Percentiles rank a stretch among this genome's conserved stretches.
These are phyloP conservation scores for Russula brevipes DNA, from an alignment of 768 basidiomycete genomes.

Conservation along the genomic window DNA sequence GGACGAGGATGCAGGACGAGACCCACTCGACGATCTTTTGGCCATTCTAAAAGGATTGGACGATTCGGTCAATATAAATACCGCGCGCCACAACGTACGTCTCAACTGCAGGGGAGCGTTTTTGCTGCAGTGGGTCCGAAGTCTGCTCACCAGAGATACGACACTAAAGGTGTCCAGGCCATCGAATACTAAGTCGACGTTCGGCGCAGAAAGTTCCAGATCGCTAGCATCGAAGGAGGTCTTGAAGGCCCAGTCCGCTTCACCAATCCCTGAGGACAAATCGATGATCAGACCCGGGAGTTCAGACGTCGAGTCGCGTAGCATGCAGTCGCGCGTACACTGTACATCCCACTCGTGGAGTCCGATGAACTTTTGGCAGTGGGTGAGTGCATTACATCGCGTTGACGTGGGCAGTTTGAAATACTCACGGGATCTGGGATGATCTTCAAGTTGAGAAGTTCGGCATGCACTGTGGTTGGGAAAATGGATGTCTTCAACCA, in stretches of 20 bases:
- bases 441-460: conserved; percentile 62
- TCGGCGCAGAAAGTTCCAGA: conserved; percentile 40
- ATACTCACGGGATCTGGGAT: conserved; percentile 77
- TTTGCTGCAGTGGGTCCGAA: too few species aligned
- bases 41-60: conserved; percentile 54
- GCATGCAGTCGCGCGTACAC: conserved; percentile 44
- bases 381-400: conserved; percentile 20
- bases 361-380: conserved; percentile 54
- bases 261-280: conserved; percentile 69
- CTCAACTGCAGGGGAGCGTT: neutral
- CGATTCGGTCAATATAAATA: neutral
- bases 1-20: conserved; percentile 1
- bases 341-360: conserved; percentile 88
- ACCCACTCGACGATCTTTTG: conserved; percentile 56
- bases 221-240: conserved; percentile 52
- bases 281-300: neutral
- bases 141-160: conserved; percentile 55
- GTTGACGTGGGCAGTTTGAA: neutral
- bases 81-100: neutral
- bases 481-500: conserved; percentile 61
- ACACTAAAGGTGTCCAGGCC: conserved; percentile 86
- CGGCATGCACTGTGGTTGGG: conserved; percentile 85
- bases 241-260: conserved; percentile 80
- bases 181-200: conserved; percentile 79
- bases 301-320: neutral